Conservation (phyloP, 2,329 filamentous ascomycete genomes). For the Laburnicola sp. region DNA sequence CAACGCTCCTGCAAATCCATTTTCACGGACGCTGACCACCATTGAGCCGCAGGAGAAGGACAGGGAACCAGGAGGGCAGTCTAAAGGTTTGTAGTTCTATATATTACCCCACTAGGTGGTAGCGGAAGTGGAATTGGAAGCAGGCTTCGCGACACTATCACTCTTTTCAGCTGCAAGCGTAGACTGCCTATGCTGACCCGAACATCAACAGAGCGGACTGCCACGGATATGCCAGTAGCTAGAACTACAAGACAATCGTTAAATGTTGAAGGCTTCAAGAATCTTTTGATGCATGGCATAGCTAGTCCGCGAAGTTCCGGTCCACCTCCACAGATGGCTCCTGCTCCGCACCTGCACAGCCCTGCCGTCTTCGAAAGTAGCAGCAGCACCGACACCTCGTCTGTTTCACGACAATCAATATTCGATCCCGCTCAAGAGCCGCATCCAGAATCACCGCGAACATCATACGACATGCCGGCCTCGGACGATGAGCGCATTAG, state of each 20-base stretch:
- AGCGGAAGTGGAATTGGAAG: not conserved
- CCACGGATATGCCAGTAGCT: constrained; percentile 27
- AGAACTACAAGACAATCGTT: constrained; percentile 53
- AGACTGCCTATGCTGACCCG: constrained; percentile 4
- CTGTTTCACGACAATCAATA: constrained; percentile 62
- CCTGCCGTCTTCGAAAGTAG: constrained; percentile 47
- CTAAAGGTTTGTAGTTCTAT: constrained; percentile 15
- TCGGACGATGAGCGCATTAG: constrained; percentile 52
- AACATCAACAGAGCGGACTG: constrained; percentile 26
- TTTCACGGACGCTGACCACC: constrained; percentile 44
- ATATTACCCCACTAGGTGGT: not conserved
- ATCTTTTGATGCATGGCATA: constrained; percentile 74
- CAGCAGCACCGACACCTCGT: constrained; percentile 62
- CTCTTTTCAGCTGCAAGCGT: not conserved
- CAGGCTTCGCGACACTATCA: not conserved
- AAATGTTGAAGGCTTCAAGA: constrained; percentile 78
- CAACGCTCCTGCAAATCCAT: constrained; percentile 41
- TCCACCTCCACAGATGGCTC: constrained; percentile 28
- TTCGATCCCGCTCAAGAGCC: constrained; percentile 55
- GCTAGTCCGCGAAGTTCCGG: constrained; percentile 45
- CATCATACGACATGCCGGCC: constrained; percentile 61
- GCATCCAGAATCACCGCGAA: constrained; percentile 57
- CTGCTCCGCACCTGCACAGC: constrained; percentile 25
- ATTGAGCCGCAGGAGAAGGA: constrained; percentile 37
- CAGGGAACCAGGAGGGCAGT: constrained; percentile 18